Conservation (phyloP, 495 filamentous ascomycete species). For the Neurospora sp. region DNA sequence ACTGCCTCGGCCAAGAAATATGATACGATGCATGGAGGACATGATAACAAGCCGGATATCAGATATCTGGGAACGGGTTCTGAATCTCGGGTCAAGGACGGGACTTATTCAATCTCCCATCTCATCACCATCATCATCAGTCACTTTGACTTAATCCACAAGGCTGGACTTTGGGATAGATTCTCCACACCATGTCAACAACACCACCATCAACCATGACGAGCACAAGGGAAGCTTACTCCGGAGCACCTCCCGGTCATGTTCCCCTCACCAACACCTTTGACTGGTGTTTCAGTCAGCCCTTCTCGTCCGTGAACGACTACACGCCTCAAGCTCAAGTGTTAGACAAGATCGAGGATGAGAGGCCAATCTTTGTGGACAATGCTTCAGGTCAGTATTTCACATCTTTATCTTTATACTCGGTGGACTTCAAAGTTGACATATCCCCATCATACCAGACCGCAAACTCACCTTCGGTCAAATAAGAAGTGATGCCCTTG, state of each 20-base stretch:
- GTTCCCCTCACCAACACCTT: slow-evolving; percentile 15
- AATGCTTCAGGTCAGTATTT: slow-evolving; percentile 14
- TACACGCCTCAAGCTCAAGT: slow-evolving; percentile 13
- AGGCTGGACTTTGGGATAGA: neutral
- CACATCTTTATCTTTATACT: neutral
- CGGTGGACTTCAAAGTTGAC: neutral
- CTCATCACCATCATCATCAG: neutral
- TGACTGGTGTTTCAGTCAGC: slow-evolving; percentile 19
- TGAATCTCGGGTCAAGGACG: neutral
- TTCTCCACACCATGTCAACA: neutral
- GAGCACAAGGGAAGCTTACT: slow-evolving; percentile 5
- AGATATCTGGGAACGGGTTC: neutral
- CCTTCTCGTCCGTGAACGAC: slow-evolving; percentile 11
- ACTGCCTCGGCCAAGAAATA: neutral
- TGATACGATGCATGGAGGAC: neutral
- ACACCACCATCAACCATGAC: neutral
- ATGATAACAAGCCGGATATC: neutral
- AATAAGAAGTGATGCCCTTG: slow-evolving; percentile 14
- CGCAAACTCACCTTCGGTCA: slow-evolving; percentile 18
- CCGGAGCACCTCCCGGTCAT: slow-evolving; percentile 11
- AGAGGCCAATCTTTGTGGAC: slow-evolving; percentile 20
- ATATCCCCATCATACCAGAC: slow-evolving; percentile 1
- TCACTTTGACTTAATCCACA: neutral
- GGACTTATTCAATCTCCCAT: neutral
- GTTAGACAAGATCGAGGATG: slow-evolving; percentile 12